These are phyloP conservation scores for Ophiorrhiza pumila DNA, from an alignment of 257 asterid species.

Conservation along the genomic window DNA sequence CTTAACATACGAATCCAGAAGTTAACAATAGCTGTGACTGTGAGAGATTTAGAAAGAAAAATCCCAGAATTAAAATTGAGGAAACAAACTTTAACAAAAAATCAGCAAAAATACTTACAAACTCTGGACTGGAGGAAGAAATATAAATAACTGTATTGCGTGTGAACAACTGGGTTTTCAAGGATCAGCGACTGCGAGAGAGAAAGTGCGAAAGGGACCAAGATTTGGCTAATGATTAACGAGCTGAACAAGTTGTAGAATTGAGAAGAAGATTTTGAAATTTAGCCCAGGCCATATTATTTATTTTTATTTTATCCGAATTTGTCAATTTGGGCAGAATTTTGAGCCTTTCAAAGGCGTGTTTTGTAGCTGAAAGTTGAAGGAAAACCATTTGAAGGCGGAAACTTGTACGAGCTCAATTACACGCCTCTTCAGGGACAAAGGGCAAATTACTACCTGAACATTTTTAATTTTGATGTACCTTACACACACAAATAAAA, in stretches of 20 bases:
- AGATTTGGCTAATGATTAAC: not conserved
- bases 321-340: not conserved
- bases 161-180: not conserved
- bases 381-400: too few relatives aligned
- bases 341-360: not conserved
- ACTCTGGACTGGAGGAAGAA: not conserved
- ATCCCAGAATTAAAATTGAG: not conserved
- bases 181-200: not conserved
- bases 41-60: not conserved
- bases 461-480: too few relatives aligned
- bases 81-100: not conserved
- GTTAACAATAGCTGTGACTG: not conserved
- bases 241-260: constrained; percentile 1
- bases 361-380: too few relatives aligned
- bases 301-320: not conserved
- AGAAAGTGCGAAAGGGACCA: not conserved
- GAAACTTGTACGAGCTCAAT: too few relatives aligned
- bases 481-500: too few relatives aligned
- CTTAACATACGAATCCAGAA: not conserved
- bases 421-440: too few relatives aligned
- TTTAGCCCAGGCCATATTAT: not conserved
- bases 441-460: too few relatives aligned
- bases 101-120: constrained; percentile 10
- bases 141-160: not conserved
- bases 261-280: not conserved